A percentile compares a stretch with the other conserved stretches of the same genome.
phyloP scores from a whole-genome alignment of 1,284 basidiomycete genomes.

The Sutorius eximius region DNA sequence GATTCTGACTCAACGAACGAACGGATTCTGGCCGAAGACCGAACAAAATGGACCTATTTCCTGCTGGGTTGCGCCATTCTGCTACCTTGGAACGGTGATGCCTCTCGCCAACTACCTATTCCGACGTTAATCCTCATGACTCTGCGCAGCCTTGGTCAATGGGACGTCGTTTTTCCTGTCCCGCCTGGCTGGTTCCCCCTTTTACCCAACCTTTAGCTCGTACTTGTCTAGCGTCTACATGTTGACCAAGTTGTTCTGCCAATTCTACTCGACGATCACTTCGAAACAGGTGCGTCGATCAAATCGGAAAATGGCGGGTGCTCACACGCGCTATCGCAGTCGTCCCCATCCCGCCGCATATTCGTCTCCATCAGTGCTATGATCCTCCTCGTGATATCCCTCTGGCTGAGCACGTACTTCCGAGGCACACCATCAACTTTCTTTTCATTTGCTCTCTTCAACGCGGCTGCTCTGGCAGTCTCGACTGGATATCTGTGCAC shows the following conservation, averaged over 20 bases:
- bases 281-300: constrained; percentile 55
- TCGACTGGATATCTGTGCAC: constrained; percentile 69
- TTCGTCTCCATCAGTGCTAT: constrained; percentile 44
- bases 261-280: constrained; percentile 67
- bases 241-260: constrained; percentile 60
- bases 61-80: constrained; percentile 68
- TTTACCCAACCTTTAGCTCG: constrained; percentile 62
- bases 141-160: constrained; percentile 63
- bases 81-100: constrained; percentile 75
- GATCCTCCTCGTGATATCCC: constrained; percentile 49
- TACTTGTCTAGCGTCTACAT: constrained; percentile 72
- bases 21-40: constrained; percentile 22
- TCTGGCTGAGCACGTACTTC: constrained; percentile 61
- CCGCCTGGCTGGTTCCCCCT: constrained; percentile 53
- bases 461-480: constrained; percentile 56
- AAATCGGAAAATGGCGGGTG: neutral
- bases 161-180: constrained; percentile 74
- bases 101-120: neutral
- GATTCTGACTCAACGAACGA: neutral
- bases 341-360: constrained; percentile 50
- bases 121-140: neutral
- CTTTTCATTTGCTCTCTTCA: constrained; percentile 62
- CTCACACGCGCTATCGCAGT: constrained; percentile 33
- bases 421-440: constrained; percentile 52
- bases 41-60: constrained; percentile 61